Conservation (phyloP, 116 monocot species). For the Phalaenopsis hybrid region DNA sequence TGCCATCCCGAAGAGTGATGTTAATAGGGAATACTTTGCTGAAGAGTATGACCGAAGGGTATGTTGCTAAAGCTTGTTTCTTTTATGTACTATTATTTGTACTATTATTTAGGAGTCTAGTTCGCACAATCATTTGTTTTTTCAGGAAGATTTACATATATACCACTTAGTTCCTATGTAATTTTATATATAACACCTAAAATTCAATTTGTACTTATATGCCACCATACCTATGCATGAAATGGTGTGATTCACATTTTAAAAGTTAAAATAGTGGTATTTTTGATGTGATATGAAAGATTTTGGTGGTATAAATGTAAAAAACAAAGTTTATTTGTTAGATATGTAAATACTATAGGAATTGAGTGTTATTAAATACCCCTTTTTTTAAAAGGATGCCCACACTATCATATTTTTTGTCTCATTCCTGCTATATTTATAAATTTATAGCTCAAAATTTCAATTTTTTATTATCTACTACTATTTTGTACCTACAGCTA, state of each 20-base stretch:
- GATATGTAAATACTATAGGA: too few relatives aligned
- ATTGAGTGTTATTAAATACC: too few relatives aligned
- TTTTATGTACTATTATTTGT: not conserved
- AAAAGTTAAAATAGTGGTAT: too few relatives aligned
- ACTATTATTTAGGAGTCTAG: not conserved
- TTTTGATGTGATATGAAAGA: too few relatives aligned
- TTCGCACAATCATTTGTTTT: not conserved
- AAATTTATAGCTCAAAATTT: not conserved
- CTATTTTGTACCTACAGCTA: not conserved
- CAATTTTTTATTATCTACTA: not conserved
- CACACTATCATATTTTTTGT: not conserved
- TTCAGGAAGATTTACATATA: too few relatives aligned
- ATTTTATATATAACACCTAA: too few relatives aligned
- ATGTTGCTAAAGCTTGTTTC: conserved; percentile 8
- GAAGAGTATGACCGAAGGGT: conserved; percentile 99
- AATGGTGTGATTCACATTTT: too few relatives aligned
- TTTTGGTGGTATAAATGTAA: too few relatives aligned
- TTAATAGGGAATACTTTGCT: conserved; percentile 88
- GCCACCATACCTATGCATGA: too few relatives aligned
- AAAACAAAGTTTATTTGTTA: too few relatives aligned
- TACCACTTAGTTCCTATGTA: too few relatives aligned
- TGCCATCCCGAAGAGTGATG: conserved; percentile 94
- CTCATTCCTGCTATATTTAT: not conserved
- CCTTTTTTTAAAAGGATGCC: not conserved
- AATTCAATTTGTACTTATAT: too few relatives aligned